Evolutionary conservation across 2,329 filamentous ascomycete genomes (phyloP), one percentile per base, ranked within the genome.

Genomic region (Talaromyces atroroseus): DNA sequence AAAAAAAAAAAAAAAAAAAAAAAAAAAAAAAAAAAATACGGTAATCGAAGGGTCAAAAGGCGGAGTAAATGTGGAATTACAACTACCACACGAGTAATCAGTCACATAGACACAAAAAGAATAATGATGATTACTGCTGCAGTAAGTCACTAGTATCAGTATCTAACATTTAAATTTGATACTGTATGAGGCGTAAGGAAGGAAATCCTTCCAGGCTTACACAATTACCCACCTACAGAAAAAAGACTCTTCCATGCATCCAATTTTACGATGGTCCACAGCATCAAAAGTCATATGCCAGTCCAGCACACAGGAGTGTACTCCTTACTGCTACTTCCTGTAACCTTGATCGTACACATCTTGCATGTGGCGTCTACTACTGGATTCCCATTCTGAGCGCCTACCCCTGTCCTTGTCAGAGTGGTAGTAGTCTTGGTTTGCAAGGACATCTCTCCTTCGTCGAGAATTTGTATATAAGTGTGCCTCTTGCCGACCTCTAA

Each of bases 321-420:
- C 52, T 49, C 52, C 52, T 54, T 54, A 34, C 52, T 49, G 45
- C 45, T 42, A 14, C n/a, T 38, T 45, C 32, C 36, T 49, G 34
- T 16, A 12, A 18, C 34, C 26, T 26, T 47, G 40, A 47, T n/a
- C 46, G 45, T 32, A 47, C 29, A n/a, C 21, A 26, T 46, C 32
- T 11, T 34, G 14, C 26, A 18, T 49, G 52, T 49, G 52, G 52
- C 46, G 45, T 48, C 18, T 34, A 34, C 24, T 54, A 54, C 49
- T 49, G 45, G 26, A 26, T 14, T 49, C 21, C 20, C 42, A 48
- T 21, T 44, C 20, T 12, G n/a, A 44, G 10, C 5, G 18, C 21
- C 3, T 23, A n/a, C 45, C 34, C 52, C 46, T 54, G 29, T 40
- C 42, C 21, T 24, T 47, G 21, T 38, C 1, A 1, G 11, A 21